Evolutionary conservation across 1,284 basidiomycete genomes (phyloP), one percentile per base, ranked within the genome.

Genomic region (Dichomitus squalens): DNA sequence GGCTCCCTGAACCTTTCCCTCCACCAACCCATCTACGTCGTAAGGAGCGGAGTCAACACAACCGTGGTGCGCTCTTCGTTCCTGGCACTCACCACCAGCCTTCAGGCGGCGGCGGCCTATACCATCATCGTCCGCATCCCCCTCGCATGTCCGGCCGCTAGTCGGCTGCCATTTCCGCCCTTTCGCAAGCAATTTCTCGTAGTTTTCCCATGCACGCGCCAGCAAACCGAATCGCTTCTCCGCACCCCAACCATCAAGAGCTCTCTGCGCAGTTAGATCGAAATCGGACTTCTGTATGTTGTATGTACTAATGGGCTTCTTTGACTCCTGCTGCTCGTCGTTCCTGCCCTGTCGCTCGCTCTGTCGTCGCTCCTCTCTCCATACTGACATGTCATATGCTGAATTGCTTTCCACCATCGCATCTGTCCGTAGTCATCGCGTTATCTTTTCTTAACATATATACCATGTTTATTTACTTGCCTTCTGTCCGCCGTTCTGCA

Each of bases 1-100:
- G 92, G 7, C 75, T 88, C 29, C 83, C 86, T 0, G 90, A 95
- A 70, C 86, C 87, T 5, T 95, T 94, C 74, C 92, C 92, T 1
- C 76, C 85, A 31, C 86, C 90, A 31, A 92, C 89, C 7, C 88
- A 92, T 68, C 79, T 89, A 40, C 75, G 85, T 38, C 79, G 90
- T 65, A 92, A 91, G 70, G 89, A 92, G 71, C 81, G 89, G 11
- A 89, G 87, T 62, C 86, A 85, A 21, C 80, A 83, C 64, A 91
- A 91, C 66, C 83, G 88, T 27, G 88, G 87, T 2, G 82, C 86
- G 21, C 70, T 91, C 36, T 90, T 82, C 66, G 83, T 69, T 2
- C 70, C 70, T 3, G 68, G 69, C 23, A 46, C 62, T 9, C 53
- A 64, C 14, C 59, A 63, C 23, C 59, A 57, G n/a, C 39, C 56